Evolutionary conservation across 2,329 filamentous ascomycete species (phyloP).

Genomic region (Cladosporium sp.): DNA sequence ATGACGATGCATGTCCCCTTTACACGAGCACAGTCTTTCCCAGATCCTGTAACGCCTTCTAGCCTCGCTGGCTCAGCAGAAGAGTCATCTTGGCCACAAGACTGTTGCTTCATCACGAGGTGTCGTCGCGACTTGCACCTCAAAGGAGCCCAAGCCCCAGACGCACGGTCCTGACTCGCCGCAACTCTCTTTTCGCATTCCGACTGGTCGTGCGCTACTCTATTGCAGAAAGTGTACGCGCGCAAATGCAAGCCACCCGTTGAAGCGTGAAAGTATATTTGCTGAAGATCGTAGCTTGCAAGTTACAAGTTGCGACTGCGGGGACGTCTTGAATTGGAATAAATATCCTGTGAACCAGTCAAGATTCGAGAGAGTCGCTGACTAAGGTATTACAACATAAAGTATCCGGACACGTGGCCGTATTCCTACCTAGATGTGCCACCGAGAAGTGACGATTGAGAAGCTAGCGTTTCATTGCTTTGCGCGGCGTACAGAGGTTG

Average conservation of each 20-base stretch:
- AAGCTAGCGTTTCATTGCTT: background rate
- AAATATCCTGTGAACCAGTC: background rate
- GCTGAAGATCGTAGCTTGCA: background rate
- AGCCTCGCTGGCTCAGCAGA: background rate
- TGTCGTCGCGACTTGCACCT: background rate
- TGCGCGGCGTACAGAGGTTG: too few relatives aligned
- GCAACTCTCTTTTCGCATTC: background rate
- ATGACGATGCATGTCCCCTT: background rate
- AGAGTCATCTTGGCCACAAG: background rate
- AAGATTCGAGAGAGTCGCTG: background rate
- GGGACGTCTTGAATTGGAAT: background rate
- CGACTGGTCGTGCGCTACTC: background rate
- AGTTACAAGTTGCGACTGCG: background rate
- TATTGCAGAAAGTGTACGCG: background rate
- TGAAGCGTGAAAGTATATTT: background rate
- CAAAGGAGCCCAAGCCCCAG: background rate
- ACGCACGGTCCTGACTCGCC: slow-evolving; percentile 6
- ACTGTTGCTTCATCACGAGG: background rate
- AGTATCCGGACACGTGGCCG: background rate
- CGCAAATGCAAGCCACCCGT: slow-evolving; percentile 9
- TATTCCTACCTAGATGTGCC: background rate
- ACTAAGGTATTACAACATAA: background rate
- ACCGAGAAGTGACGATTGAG: background rate
- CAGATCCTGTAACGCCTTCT: background rate
- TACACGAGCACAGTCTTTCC: background rate